phyloP scores from a whole-genome alignment of 805 yeast species.

The Kluyveromyces nonfermentans region DNA sequence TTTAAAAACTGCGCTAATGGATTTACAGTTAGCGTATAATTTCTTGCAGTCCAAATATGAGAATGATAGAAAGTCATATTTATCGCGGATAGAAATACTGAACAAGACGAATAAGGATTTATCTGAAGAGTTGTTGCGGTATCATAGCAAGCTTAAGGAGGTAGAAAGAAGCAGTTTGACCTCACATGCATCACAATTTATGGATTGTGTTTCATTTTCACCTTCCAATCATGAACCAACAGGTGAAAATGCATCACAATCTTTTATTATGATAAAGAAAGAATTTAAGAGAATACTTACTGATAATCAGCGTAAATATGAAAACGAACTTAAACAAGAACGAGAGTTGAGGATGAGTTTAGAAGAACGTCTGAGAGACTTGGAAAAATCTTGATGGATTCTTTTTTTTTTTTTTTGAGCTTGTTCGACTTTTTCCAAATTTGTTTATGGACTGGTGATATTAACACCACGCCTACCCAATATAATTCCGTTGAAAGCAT shows the following conservation, averaged over 20 bases:
- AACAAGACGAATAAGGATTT: conserved; percentile 41
- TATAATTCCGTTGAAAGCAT: too few relatives aligned
- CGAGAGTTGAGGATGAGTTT: conserved; percentile 41
- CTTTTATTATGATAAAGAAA: conserved; percentile 49
- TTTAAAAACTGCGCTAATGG: conserved; percentile 52
- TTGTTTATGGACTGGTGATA: too few relatives aligned
- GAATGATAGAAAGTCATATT: conserved; percentile 49
- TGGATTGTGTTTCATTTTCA: conserved; percentile 7
- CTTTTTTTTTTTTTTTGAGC: too few relatives aligned
- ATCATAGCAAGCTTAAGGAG: conserved; percentile 29
- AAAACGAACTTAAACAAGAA: conserved; percentile 48
- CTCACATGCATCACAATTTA: conserved; percentile 18
- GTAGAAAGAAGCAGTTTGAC: conserved; percentile 17
- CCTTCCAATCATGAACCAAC: conserved; percentile 7
- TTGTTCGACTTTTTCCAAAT: too few relatives aligned
- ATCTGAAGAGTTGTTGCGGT: conserved; percentile 41
- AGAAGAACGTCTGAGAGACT: conserved; percentile 30
- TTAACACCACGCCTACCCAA: too few relatives aligned
- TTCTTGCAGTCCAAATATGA: conserved; percentile 61
- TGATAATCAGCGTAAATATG: conserved; percentile 54
- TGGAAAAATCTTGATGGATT: neutral
- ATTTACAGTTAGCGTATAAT: conserved; percentile 61
- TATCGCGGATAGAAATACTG: conserved; percentile 43
- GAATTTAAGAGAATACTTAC: conserved; percentile 60
- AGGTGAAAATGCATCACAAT: conserved; percentile 21